A percentile compares a stretch with the other conserved stretches of the same genome.
Evolutionary conservation across 2,329 filamentous ascomycete species (phyloP).

Genomic region (Chrysoporthe deuterocubensis): DNA sequence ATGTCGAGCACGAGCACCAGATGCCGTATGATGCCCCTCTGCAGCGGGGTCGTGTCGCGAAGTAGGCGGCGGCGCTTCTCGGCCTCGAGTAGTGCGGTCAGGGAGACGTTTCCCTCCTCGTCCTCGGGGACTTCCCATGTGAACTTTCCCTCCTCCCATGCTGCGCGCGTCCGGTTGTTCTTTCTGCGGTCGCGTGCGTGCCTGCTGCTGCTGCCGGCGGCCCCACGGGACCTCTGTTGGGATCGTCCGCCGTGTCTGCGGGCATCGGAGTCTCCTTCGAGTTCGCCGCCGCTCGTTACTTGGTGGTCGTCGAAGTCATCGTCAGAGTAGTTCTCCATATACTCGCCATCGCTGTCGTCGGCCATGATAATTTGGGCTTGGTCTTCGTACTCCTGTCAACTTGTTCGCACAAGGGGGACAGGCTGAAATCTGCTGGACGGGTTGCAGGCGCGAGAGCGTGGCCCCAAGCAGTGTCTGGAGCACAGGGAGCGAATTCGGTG

Average conservation of each 20-base stretch:
- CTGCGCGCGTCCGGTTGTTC: conserved; percentile 49
- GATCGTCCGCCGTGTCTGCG: conserved; percentile 32
- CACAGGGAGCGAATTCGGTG: neutral
- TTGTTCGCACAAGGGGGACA: conserved; percentile 5
- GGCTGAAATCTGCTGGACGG: neutral
- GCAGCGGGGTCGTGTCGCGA: conserved; percentile 91
- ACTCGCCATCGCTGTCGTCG: conserved; percentile 67
- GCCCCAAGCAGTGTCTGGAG: neutral
- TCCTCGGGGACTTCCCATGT: conserved; percentile 80
- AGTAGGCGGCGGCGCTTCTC: conserved; percentile 80
- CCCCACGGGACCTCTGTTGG: conserved; percentile 24
- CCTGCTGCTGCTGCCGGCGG: conserved; percentile 23
- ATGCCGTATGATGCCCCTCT: conserved; percentile 97
- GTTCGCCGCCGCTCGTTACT: conserved; percentile 43
- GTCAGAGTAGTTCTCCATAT: conserved; percentile 66
- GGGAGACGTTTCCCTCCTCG: conserved; percentile 76
- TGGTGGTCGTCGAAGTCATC: conserved; percentile 63
- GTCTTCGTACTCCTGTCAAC: neutral
- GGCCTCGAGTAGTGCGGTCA: conserved; percentile 78
- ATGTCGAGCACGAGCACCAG: conserved; percentile 89
- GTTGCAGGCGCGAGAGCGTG: neutral
- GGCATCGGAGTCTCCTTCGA: conserved; percentile 27
- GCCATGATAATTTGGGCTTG: conserved; percentile 55
- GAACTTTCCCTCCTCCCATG: conserved; percentile 69
- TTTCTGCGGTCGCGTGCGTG: conserved; percentile 39